Evolutionary conservation across 805 yeast species (phyloP).

Genomic region (Candida saitoana): DNA sequence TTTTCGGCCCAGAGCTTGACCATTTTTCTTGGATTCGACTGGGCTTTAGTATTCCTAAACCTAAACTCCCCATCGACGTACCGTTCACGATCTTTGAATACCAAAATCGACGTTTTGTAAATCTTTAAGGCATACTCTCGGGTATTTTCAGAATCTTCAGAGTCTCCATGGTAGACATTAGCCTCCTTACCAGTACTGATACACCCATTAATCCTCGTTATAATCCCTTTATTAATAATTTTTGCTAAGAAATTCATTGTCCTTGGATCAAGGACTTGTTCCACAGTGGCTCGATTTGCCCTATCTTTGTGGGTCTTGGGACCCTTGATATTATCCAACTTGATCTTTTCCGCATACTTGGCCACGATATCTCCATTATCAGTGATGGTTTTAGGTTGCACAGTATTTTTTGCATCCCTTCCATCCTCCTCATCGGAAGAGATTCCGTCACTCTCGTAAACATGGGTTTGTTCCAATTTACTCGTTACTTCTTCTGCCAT

Average conservation of each 20-base stretch:
- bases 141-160: slow-evolving; percentile 48
- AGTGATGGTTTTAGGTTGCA: slow-evolving; percentile 21
- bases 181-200: slow-evolving; percentile 97
- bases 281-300: slow-evolving; percentile 93
- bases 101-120: slow-evolving; percentile 91
- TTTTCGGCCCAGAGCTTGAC: slow-evolving; percentile 98
- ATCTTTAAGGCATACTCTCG: slow-evolving; percentile 85
- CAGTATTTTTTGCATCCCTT: background rate
- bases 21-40: slow-evolving; percentile 95
- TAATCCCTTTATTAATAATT: slow-evolving; percentile 76
- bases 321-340: slow-evolving; percentile 55
- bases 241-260: slow-evolving; percentile 80
- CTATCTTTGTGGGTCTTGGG: slow-evolving; percentile 70
- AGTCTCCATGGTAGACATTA: slow-evolving; percentile 75
- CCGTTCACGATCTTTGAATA: slow-evolving; percentile 94
- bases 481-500: background rate
- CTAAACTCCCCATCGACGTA: slow-evolving; percentile 96
- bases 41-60: slow-evolving; percentile 77
- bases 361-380: slow-evolving; percentile 48
- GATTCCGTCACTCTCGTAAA: background rate
- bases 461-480: background rate
- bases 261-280: slow-evolving; percentile 93
- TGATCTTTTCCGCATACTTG: slow-evolving; percentile 62
- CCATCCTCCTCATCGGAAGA: background rate
- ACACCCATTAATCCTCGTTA: slow-evolving; percentile 88